Conservation (phyloP, 805 yeast genomes). For the Sporopachydermia lactativora region DNA sequence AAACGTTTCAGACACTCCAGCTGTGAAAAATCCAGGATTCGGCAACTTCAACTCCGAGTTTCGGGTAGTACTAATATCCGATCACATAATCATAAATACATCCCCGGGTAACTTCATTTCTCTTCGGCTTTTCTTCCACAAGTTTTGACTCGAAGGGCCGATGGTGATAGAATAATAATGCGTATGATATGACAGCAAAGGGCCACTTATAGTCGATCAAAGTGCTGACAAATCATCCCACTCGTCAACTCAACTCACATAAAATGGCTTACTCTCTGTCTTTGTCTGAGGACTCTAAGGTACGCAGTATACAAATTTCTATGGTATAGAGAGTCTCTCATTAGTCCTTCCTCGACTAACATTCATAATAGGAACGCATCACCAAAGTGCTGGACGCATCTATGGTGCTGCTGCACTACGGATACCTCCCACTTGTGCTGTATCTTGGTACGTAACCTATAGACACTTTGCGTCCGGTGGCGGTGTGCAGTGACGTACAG, state of each 20-base stretch:
- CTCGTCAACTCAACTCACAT: too few species aligned
- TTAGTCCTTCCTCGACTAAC: slow-evolving; percentile 20
- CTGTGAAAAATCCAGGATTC: too few species aligned
- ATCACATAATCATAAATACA: too few species aligned
- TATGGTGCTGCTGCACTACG: slow-evolving; percentile 83
- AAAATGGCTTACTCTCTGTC: slow-evolving; percentile 13
- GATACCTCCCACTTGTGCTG: slow-evolving; percentile 91
- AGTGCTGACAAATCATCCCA: neutral
- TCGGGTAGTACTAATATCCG: too few species aligned
- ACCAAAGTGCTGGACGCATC: slow-evolving; percentile 69
- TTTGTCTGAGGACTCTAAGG: slow-evolving; percentile 27
- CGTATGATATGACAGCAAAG: too few species aligned
- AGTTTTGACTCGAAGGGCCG: too few species aligned
- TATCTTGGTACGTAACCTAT: slow-evolving; percentile 42
- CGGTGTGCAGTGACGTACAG: slow-evolving; percentile 3
- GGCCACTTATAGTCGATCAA: slow-evolving; percentile 1
- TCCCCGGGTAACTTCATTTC: too few species aligned
- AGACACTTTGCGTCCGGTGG: neutral
- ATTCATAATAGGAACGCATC: slow-evolving; percentile 57
- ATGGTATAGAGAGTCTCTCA: slow-evolving; percentile 30
- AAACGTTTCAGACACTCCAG: too few species aligned
- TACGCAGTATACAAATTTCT: too few species aligned
- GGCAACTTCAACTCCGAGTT: too few species aligned
- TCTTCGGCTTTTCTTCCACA: too few species aligned
- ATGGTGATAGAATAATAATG: too few species aligned